Conservation (phyloP, 164 flowering plant genomes). For the Macadamia tetraphylla region DNA sequence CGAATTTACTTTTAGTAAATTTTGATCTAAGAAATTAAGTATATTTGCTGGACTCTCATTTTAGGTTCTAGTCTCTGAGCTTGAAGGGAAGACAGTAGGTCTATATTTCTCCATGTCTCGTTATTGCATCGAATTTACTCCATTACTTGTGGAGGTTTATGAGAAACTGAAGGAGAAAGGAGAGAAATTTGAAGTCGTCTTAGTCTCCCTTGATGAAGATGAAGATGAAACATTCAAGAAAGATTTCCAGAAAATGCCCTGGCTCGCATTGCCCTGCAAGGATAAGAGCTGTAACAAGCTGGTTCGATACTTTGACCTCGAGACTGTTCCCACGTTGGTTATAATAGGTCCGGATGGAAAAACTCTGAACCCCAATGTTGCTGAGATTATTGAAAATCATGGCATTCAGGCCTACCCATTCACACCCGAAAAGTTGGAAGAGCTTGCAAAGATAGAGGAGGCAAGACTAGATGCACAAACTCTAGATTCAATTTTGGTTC, state of each 20-base stretch:
- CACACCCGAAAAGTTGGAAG: slow-evolving; percentile 23
- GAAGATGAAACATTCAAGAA: slow-evolving; percentile 12
- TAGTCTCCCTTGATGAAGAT: slow-evolving; percentile 13
- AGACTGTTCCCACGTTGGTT: slow-evolving; percentile 14
- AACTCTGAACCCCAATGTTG: slow-evolving; percentile 21
- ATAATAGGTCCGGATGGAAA: slow-evolving; percentile 27
- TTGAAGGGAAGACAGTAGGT: slow-evolving; percentile 49
- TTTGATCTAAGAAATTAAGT: no score
- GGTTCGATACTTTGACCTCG: slow-evolving; percentile 16
- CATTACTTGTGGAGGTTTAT: slow-evolving; percentile 17
- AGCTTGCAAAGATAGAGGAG: slow-evolving; percentile 27
- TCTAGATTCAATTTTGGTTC: slow-evolving; percentile 30
- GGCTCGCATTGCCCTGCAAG: slow-evolving; percentile 23
- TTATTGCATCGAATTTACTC: slow-evolving; percentile 21
- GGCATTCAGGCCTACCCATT: slow-evolving; percentile 34
- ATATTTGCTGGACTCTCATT: background rate
- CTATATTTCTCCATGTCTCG: slow-evolving; percentile 33
- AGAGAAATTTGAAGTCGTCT: slow-evolving; percentile 25
- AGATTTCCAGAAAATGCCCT: slow-evolving; percentile 15
- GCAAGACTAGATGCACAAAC: slow-evolving; percentile 25
- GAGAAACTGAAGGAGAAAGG: slow-evolving; percentile 19
- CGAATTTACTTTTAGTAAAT: no score
- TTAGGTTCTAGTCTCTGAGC: slow-evolving; percentile 45
- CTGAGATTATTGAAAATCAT: slow-evolving; percentile 16
- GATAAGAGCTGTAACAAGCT: slow-evolving; percentile 15